A percentile compares a stretch with the other conserved stretches of the same genome.
phyloP scores from a whole-genome alignment of 192 early-diverging fungal genomes.

The Coemansia sp. region DNA sequence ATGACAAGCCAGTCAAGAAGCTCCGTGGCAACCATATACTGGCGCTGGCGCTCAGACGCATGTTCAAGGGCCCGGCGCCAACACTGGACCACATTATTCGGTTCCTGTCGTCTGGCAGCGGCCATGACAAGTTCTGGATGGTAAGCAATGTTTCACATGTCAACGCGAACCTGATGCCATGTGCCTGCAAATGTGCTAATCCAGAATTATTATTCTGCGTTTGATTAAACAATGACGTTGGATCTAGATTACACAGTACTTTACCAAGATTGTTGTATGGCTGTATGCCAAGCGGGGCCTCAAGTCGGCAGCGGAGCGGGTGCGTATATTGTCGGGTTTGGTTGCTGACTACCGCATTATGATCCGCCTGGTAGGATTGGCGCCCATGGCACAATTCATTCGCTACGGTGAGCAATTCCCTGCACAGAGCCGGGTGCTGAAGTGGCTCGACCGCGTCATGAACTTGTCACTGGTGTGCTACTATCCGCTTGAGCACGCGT shows the following conservation, averaged over 20 bases:
- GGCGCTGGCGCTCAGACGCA: slow-evolving; percentile 42
- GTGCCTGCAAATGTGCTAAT: neutral
- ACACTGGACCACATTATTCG: slow-evolving; percentile 66
- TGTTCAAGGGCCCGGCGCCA: slow-evolving; percentile 58
- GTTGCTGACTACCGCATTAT: slow-evolving; percentile 91
- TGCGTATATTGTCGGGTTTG: slow-evolving; percentile 80
- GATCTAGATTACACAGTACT: slow-evolving; percentile 85
- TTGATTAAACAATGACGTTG: neutral
- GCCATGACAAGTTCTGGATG: slow-evolving; percentile 75
- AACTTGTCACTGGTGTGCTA: slow-evolving; percentile 84
- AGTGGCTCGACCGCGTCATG: slow-evolving; percentile 78
- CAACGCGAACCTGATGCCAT: neutral
- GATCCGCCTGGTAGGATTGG: slow-evolving; percentile 78
- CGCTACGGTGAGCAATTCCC: slow-evolving; percentile 74
- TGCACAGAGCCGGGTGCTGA: slow-evolving; percentile 61
- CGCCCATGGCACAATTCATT: slow-evolving; percentile 88
- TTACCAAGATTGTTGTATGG: slow-evolving; percentile 88
- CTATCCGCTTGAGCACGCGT: slow-evolving; percentile 95
- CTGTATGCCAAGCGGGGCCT: slow-evolving; percentile 60
- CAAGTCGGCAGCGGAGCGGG: slow-evolving; percentile 64
- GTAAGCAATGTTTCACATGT: slow-evolving; percentile 24
- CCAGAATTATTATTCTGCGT: neutral
- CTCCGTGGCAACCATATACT: slow-evolving; percentile 43
- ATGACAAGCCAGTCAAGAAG: slow-evolving; percentile 10
- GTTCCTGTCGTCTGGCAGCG: slow-evolving; percentile 57